Percentiles rank a stretch among this genome's conserved stretches.
These are phyloP conservation scores for Dendrobium chrysotoxum DNA, from an alignment of 106 monocot species.

Conservation along the genomic window DNA sequence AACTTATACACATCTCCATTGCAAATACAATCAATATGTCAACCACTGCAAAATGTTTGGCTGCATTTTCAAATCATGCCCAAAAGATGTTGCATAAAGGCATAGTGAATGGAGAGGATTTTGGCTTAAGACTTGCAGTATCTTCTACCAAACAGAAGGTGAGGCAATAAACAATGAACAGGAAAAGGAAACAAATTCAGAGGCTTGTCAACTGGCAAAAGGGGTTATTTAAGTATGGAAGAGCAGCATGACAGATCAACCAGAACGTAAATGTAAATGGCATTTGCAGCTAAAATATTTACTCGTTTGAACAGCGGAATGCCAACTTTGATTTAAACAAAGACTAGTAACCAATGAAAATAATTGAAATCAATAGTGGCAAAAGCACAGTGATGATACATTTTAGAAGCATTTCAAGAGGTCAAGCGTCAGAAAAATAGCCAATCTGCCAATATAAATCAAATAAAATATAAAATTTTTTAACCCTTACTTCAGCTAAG, in stretches of 20 bases:
- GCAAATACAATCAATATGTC: neutral
- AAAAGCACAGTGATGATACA: neutral
- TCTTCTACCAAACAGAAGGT: neutral
- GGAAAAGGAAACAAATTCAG: neutral
- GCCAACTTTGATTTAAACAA: neutral
- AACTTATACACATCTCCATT: no score
- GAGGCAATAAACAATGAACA: neutral
- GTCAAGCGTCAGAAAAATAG: neutral
- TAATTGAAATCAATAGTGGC: neutral
- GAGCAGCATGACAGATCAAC: neutral
- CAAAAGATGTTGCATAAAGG: neutral
- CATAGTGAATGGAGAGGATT: neutral
- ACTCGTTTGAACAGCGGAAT: neutral
- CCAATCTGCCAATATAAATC: neutral
- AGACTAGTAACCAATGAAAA: neutral
- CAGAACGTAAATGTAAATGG: neutral
- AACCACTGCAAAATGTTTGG: neutral
- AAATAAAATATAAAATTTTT: neutral
- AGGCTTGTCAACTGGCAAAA: neutral
- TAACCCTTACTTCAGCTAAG: neutral
- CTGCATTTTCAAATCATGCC: neutral
- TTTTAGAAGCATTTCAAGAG: neutral
- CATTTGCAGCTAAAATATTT: neutral
- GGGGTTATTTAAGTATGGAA: neutral
- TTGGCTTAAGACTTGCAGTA: neutral